phyloP scores from a whole-genome alignment of 306 rosid species.

The Carpinus fangiana region DNA sequence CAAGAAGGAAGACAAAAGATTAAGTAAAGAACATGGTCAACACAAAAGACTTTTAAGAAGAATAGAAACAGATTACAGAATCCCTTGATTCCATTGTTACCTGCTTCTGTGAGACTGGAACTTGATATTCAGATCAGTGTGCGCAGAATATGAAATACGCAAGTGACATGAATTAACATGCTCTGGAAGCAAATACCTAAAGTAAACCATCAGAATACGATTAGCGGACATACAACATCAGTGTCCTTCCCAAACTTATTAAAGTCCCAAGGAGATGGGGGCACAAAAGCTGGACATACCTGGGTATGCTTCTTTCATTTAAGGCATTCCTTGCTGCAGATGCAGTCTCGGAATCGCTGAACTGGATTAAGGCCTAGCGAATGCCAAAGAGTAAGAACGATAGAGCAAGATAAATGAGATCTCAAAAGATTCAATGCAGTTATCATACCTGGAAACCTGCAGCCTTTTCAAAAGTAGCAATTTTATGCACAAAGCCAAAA shows the following conservation, averaged over 20 bases:
- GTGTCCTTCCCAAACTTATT: conserved; percentile 12
- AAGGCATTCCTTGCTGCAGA: conserved; percentile 80
- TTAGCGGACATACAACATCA: conserved; percentile 19
- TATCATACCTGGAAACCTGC: conserved; percentile 86
- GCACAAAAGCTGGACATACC: conserved; percentile 42
- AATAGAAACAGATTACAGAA: conserved; percentile 18
- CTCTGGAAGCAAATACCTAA: conserved; percentile 85
- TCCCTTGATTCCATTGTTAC: conserved; percentile 41
- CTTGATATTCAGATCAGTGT: conserved; percentile 88
- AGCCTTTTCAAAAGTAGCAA: conserved; percentile 90
- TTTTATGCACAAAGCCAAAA: conserved; percentile 88
- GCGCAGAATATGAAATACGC: conserved; percentile 92
- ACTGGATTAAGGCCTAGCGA: conserved; percentile 85
- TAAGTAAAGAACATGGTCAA: conserved; percentile 2
- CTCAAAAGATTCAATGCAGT: conserved; percentile 7
- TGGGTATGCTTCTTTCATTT: conserved; percentile 95
- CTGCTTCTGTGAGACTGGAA: conserved; percentile 97
- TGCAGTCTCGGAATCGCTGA: conserved; percentile 81
- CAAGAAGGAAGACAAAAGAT: conserved; percentile 22
- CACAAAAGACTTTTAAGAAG: not conserved
- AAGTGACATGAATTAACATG: conserved; percentile 79
- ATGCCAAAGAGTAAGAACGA: conserved; percentile 18
- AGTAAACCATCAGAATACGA: conserved; percentile 27
- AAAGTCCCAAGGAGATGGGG: conserved; percentile 14
- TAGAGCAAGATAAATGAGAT: conserved; percentile 10